phyloP scores from a whole-genome alignment of 23 red algal species.

The Gracilariopsis chorda region DNA sequence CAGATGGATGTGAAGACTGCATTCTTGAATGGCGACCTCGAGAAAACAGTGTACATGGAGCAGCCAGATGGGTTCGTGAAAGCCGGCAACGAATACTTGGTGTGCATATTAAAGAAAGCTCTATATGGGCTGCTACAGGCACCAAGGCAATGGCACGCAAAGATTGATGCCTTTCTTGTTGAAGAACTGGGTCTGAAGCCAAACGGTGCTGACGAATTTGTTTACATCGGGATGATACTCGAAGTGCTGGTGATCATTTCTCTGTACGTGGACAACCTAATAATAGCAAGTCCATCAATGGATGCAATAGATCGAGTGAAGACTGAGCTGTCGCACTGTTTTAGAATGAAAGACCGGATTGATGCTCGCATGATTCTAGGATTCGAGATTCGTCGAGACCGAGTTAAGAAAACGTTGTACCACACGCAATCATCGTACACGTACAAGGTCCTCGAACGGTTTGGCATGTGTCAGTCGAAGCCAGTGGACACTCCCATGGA shows the following conservation, averaged over 20 bases:
- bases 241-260: background rate
- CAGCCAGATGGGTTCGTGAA: background rate
- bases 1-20: constrained; percentile 6
- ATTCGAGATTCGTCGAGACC: constrained; percentile 36
- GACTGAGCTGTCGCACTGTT: background rate
- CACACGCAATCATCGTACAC: constrained; percentile 3
- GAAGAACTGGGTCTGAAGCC: background rate
- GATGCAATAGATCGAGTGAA: background rate
- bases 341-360: constrained; percentile 4
- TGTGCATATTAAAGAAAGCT: constrained; percentile 15
- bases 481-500: constrained; percentile 22
- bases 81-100: background rate
- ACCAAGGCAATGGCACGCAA: background rate
- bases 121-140: background rate
- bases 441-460: constrained; percentile 17
- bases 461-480: constrained; percentile 30
- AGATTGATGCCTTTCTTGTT: constrained; percentile 8
- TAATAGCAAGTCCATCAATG: background rate
- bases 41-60: constrained; percentile 47
- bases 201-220: background rate
- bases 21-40: constrained; percentile 30
- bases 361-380: constrained; percentile 2
- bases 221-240: background rate
- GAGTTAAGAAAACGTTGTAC: background rate
- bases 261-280: constrained; percentile 18